Evolutionary conservation across 805 yeast genomes (phyloP), one percentile per base, ranked within the genome.

Genomic region (Candida easanensis): DNA sequence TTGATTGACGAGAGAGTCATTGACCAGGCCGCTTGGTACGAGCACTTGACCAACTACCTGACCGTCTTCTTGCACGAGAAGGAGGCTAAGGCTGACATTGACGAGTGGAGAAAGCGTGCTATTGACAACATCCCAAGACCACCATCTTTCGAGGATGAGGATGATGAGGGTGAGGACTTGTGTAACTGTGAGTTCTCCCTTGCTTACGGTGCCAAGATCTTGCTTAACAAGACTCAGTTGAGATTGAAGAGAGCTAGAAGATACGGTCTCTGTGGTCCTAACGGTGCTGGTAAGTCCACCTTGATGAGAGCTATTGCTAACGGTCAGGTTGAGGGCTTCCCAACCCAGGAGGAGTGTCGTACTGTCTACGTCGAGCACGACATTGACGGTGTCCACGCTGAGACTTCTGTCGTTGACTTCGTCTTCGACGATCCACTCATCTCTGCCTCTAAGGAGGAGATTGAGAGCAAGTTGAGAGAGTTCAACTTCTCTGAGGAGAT

Each of bases 111-210:
- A 81, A 84, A 83, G 81, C 76, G 84, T 76, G 91, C 98, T 58
- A 84, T 93, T 68, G 96, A 89, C 78, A 93, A 93, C 90, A 91
- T 93, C 64, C 99, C 99, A 66, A 84, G 80, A 64, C 93, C 95
- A 65, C 95, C 97, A 66, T 73, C 82, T 65, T 89, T 89, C 74
- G 98, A 91, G 76, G 97, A 90, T 65, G 91, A 85, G 73, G 93
- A 84, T 68, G 97, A 89, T 68, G 98, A 93, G 69, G 99, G 98
- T 78, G 98, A 93, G 80, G 98, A 93, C 70, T 81, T 93, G 68
- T 93, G 99, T 84, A 93, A 93, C 96, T 91, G 98, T 86, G 99
- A 93, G 84, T 93, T 93, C 90, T 93, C 99, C 50, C 82, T 93
- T 66, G 99, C 99, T 73, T 93, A 93, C 76, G 99, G 99, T 91